Conservation (phyloP, 495 filamentous ascomycete genomes). For the Daldinia loculata region DNA sequence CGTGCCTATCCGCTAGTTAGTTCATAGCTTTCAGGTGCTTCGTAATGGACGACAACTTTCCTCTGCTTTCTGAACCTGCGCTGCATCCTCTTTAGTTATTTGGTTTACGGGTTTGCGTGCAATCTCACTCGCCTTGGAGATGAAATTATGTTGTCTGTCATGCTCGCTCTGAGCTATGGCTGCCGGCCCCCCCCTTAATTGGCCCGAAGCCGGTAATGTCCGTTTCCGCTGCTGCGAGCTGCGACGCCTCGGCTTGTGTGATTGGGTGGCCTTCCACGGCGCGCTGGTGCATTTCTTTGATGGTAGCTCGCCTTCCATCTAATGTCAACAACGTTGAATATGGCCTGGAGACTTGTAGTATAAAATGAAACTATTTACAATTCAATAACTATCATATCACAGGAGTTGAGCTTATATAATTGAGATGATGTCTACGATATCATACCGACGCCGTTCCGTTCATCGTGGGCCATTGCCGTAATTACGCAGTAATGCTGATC, state of each 20-base stretch:
- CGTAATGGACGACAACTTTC: slow-evolving; percentile 12
- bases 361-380: neutral
- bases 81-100: slow-evolving; percentile 40
- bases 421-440: slow-evolving; percentile 11
- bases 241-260: slow-evolving; percentile 35
- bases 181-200: slow-evolving; percentile 43
- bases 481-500: neutral
- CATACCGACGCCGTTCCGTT: slow-evolving; percentile 9
- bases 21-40: neutral
- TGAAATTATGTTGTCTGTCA: slow-evolving; percentile 46
- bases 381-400: neutral
- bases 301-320: slow-evolving; percentile 28
- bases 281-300: slow-evolving; percentile 38
- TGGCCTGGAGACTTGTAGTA: neutral
- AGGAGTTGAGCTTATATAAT: neutral
- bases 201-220: slow-evolving; percentile 42
- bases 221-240: slow-evolving; percentile 38
- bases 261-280: slow-evolving; percentile 38
- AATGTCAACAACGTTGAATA: neutral
- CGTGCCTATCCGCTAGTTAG: slow-evolving; percentile 31
- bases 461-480: neutral
- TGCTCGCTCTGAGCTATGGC: slow-evolving; percentile 45
- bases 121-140: slow-evolving; percentile 42
- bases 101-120: slow-evolving; percentile 42
- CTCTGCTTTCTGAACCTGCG: slow-evolving; percentile 44